Evolutionary conservation across 129 eudicot species (phyloP).

Genomic region (Sambucus nigra): DNA sequence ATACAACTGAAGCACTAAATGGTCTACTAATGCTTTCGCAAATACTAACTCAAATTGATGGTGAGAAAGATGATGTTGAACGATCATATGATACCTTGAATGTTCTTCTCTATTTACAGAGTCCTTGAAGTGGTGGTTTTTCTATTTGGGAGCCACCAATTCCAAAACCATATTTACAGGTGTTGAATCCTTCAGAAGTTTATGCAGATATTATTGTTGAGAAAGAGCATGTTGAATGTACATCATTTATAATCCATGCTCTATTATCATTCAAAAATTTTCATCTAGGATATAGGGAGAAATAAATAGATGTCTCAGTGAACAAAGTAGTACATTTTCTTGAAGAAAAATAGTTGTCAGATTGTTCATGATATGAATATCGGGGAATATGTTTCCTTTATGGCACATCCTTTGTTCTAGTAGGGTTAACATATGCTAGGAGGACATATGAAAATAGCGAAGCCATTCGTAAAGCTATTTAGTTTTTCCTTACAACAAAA

Average conservation of each 20-base stretch:
- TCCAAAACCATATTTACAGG: conserved; percentile 50
- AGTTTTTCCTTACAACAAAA: conserved; percentile 35
- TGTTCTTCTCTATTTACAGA: conserved; percentile 46
- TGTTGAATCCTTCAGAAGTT: conserved; percentile 56
- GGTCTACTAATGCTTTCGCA: conserved; percentile 45
- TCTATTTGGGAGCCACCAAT: conserved; percentile 61
- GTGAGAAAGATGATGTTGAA: conserved; percentile 32
- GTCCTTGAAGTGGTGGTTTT: conserved; percentile 50
- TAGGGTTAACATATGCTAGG: conserved; percentile 36
- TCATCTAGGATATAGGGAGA: conserved; percentile 41
- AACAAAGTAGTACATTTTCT: conserved; percentile 35
- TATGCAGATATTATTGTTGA: conserved; percentile 55
- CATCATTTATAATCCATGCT: conserved; percentile 46
- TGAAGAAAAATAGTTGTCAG: conserved; percentile 38
- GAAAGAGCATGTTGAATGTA: conserved; percentile 57
- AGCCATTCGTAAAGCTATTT: conserved; percentile 40
- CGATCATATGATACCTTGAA: conserved; percentile 41
- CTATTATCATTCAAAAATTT: conserved; percentile 36
- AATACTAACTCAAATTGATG: conserved; percentile 39
- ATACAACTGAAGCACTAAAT: no score
- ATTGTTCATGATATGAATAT: conserved; percentile 63
- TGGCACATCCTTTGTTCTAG: conserved; percentile 41
- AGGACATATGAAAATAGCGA: conserved; percentile 39
- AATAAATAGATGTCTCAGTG: conserved; percentile 37
- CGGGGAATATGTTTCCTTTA: conserved; percentile 67